Evolutionary conservation across 23 red algal genomes (phyloP).

Genomic region (Gracilaria caudata): DNA sequence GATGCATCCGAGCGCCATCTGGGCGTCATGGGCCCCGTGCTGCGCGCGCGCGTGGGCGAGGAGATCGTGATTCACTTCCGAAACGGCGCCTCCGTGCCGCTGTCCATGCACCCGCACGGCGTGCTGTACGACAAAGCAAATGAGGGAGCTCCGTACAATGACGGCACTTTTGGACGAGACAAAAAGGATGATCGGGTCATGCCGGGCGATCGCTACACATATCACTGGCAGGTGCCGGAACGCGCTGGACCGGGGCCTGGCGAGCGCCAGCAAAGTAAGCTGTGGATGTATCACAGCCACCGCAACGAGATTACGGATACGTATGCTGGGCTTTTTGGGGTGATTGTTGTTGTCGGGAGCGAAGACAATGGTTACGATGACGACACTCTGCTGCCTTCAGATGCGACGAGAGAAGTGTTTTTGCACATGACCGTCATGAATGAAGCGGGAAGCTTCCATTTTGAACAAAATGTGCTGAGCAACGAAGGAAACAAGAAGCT

Average conservation of each 20-base stretch:
- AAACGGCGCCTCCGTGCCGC: constrained; percentile 16
- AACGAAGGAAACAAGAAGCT: neutral
- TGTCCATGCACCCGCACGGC: constrained; percentile 52
- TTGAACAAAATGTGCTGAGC: constrained; percentile 4
- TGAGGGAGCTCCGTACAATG: constrained; percentile 49
- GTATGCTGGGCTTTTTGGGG: constrained; percentile 50
- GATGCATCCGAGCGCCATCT: constrained; percentile 4
- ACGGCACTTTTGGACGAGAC: constrained; percentile 18
- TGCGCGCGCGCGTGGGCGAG: constrained; percentile 47
- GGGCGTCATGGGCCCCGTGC: constrained; percentile 46
- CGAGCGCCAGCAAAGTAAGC: constrained; percentile 31
- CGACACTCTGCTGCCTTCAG: constrained; percentile 35
- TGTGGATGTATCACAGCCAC: constrained; percentile 67
- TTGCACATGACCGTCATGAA: constrained; percentile 51
- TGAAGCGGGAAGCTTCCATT: constrained; percentile 32
- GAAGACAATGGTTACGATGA: constrained; percentile 20
- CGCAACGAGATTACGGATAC: constrained; percentile 50
- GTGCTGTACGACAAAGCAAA: constrained; percentile 47
- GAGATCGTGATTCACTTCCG: constrained; percentile 44
- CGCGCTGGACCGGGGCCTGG: constrained; percentile 41
- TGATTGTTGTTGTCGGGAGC: constrained; percentile 4
- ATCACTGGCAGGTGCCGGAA: constrained; percentile 38
- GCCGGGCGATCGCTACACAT: constrained; percentile 26
- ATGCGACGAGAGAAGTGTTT: constrained; percentile 27
- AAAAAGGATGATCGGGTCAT: constrained; percentile 26